Evolutionary conservation across 495 filamentous ascomycete genomes (phyloP).

Genomic region (Aspergillus conjunctus): DNA sequence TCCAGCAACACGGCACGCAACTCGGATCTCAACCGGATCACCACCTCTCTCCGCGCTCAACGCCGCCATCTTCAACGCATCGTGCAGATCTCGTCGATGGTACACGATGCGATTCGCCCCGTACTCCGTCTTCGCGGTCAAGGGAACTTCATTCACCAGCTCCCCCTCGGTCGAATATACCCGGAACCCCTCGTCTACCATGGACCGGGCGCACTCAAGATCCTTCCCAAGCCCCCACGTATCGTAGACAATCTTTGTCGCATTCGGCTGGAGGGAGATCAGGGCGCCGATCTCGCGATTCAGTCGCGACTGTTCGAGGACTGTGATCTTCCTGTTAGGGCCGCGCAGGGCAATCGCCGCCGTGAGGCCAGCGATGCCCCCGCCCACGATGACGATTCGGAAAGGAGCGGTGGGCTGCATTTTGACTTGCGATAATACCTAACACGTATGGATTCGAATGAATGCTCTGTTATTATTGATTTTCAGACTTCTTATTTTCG

Average conservation of each 20-base stretch:
- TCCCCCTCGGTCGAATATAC: conserved; percentile 32
- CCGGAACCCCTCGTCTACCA: conserved; percentile 34
- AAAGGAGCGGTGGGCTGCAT: conserved; percentile 5
- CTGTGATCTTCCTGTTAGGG: conserved; percentile 27
- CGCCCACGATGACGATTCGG: conserved; percentile 21
- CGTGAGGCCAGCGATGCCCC: conserved; percentile 23
- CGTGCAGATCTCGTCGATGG: conserved; percentile 36
- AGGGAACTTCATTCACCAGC: conserved; percentile 25
- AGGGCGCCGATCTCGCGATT: conserved; percentile 36
- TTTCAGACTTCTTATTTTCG: no score
- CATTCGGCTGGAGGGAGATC: conserved; percentile 36
- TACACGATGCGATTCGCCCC: conserved; percentile 29
- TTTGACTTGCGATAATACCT: no score
- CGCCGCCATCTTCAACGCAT: conserved; percentile 23
- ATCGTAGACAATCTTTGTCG: conserved; percentile 26
- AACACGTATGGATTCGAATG: no score
- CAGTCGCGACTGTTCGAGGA: conserved; percentile 33
- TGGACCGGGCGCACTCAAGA: conserved; percentile 19
- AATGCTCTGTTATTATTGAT: no score
- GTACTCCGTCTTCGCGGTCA: conserved; percentile 22
- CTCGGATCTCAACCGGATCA: conserved; percentile 22
- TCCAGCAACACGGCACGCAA: conserved; percentile 21
- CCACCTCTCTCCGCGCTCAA: conserved; percentile 16
- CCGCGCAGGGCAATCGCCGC: conserved; percentile 33
- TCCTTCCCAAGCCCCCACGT: conserved; percentile 25